Conservation (phyloP, 257 asterid genomes). For the Solanum tarapatanum region DNA sequence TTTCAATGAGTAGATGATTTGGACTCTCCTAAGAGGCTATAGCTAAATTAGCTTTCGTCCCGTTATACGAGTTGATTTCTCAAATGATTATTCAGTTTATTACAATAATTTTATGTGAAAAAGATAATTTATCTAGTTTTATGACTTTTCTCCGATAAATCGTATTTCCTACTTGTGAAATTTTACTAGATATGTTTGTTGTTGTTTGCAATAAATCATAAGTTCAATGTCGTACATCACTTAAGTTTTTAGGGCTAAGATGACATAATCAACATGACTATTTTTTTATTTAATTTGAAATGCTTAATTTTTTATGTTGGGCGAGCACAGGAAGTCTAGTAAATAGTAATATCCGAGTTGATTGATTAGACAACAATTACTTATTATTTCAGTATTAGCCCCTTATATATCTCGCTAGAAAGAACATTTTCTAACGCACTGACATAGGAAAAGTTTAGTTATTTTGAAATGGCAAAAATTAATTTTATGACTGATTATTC, state of each 20-base stretch:
- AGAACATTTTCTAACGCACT: not conserved
- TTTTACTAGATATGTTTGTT: too few relatives aligned
- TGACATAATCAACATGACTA: not conserved
- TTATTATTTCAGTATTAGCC: not conserved
- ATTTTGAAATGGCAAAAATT: not conserved
- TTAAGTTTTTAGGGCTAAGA: not conserved
- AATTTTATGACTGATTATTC: rapidly evolving
- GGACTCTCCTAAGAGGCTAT: not conserved
- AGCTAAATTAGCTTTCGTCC: not conserved
- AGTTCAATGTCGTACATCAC: not conserved
- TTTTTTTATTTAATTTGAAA: not conserved
- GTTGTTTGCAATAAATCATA: too few relatives aligned
- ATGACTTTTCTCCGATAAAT: not conserved
- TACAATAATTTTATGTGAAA: not conserved
- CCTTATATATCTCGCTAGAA: not conserved
- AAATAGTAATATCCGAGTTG: not conserved
- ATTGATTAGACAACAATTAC: not conserved
- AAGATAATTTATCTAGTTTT: not conserved
- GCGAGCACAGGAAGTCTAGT: not conserved
- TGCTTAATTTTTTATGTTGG: not conserved
- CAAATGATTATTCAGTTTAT: not conserved
- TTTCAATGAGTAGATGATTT: not conserved
- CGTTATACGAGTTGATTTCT: not conserved
- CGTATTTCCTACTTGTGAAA: too few relatives aligned
- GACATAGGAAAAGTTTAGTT: too few relatives aligned